Base-by-base conservation (phyloP, 495 filamentous ascomycete species). In the Pyrenopolyporus hunteri region DNA sequence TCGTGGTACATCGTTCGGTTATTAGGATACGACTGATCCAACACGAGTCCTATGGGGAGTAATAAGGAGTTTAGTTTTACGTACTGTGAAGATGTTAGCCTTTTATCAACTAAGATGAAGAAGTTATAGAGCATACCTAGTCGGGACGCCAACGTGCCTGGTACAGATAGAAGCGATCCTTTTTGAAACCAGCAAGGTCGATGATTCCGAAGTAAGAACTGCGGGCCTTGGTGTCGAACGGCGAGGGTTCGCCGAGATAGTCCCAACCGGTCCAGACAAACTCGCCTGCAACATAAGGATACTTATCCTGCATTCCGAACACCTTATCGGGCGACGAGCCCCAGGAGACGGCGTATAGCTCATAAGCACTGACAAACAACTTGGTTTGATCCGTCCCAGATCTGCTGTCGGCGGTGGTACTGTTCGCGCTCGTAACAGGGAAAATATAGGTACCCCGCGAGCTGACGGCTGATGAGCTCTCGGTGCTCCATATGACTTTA, bases 211-310 rank as follows among this genome's bases (percentile, higher is more conserved):
- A 80, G 25, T 80, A 81, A 3, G 73, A 78, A 51, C 78, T 81
- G 2, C 78, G 73, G 1, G 76, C 63, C 20, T 58, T 11, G 3
- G 56, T 53, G 52, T 75, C 64, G 53, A 71, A 79, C 2, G 78
- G 80, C 10, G 76, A 76, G 0, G 80, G 78, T 67, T 82, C 80
- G 22, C 80, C 78, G 7, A 81, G 57, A 44, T 82, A 82, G 48
- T 82, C 80, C 64, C 68, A 81, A 0, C 80, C 80, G 0, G 75
- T 76, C 80, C 78, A 82, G 0, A 82, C 80, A 49, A 79, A 82
- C 67, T 80, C 80, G 6, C 80, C 78, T 8, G 68, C 63, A 0
- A 74, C 78, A 39, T 70, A 82, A n/a, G 69, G 36, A 64, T 75
- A 64, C 13, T 64, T 60, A 32, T 82, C 80, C 43, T 83, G 80